Percentiles rank a stretch among this genome's conserved stretches.
These are phyloP conservation scores for Phialophora expanda DNA, from an alignment of 2,329 filamentous ascomycete species.

Conservation along the genomic window DNA sequence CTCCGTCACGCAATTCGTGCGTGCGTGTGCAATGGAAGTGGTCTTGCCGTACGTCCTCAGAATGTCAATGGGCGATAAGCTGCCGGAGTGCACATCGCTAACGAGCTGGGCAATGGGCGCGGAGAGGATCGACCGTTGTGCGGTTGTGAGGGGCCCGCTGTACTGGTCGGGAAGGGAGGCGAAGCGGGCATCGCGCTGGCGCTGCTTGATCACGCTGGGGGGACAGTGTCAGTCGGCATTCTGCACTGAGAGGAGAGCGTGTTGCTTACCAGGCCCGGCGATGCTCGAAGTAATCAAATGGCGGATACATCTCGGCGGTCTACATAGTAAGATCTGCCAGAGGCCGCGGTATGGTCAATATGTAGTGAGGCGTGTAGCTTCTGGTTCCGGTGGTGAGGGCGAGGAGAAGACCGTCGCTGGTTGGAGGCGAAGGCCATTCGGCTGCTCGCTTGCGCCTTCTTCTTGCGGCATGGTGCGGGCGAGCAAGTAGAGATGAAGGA, in stretches of 20 bases:
- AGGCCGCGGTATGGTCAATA: not conserved
- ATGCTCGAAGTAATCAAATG: conserved; percentile 73
- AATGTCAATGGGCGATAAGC: conserved; percentile 70
- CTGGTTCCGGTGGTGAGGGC: not conserved
- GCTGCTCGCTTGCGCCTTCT: not conserved
- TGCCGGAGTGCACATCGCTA: conserved; percentile 72
- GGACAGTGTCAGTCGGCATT: not conserved
- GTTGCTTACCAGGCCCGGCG: conserved; percentile 68
- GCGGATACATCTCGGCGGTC: conserved; percentile 52
- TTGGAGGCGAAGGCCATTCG: not conserved
- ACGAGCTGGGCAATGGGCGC: conserved; percentile 80
- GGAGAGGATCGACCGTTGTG: conserved; percentile 71
- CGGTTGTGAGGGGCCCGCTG: conserved; percentile 65
- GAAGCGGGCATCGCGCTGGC: conserved; percentile 73
- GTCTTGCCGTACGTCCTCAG: conserved; percentile 88
- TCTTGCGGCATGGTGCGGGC: not conserved
- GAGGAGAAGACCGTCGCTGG: not conserved
- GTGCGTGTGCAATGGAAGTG: conserved; percentile 78
- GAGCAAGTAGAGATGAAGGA: too few species aligned
- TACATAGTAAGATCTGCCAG: conserved; percentile 18
- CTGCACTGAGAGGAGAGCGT: not conserved
- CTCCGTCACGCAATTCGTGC: conserved; percentile 90
- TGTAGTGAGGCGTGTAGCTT: conserved; percentile 1
- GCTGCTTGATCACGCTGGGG: conserved; percentile 75
- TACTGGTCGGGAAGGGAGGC: conserved; percentile 69